Conservation (phyloP, 257 asterid genomes). For the Petunia axillaris region DNA sequence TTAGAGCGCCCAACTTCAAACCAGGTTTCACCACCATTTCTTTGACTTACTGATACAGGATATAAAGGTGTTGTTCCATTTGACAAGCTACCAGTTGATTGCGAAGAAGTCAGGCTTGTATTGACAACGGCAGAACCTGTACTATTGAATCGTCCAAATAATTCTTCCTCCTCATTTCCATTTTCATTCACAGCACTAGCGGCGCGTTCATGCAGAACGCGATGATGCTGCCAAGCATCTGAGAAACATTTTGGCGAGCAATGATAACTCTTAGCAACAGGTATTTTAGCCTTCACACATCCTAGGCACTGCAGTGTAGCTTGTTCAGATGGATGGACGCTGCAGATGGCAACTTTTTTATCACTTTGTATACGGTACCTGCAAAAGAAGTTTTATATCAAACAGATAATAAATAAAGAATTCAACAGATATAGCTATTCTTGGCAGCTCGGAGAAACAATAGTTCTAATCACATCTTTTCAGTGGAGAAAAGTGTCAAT, state of each 20-base stretch:
- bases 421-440: conserved; percentile 7
- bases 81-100: conserved; percentile 60
- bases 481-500: not conserved
- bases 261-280: conserved; percentile 85
- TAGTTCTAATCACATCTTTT: not conserved
- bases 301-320: conserved; percentile 94
- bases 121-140: conserved; percentile 54
- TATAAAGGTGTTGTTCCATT: conserved; percentile 62
- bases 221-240: conserved; percentile 96
- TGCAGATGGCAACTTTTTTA: conserved; percentile 77
- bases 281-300: conserved; percentile 87
- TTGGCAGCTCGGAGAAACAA: conserved; percentile 7
- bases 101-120: conserved; percentile 51
- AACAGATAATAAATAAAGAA: not conserved
- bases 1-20: conserved; percentile 82
- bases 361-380: conserved; percentile 98
- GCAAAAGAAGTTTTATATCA: conserved; percentile 29
- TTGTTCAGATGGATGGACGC: conserved; percentile 93
- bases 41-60: conserved; percentile 73
- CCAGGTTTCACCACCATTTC: conserved; percentile 93
- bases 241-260: conserved; percentile 92
- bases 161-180: conserved; percentile 87
- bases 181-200: conserved; percentile 71
- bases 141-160: conserved; percentile 74
- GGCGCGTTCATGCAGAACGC: conserved; percentile 92